Base-by-base conservation (phyloP, 2,329 filamentous ascomycete genomes). In the Diaporthe vexans region DNA sequence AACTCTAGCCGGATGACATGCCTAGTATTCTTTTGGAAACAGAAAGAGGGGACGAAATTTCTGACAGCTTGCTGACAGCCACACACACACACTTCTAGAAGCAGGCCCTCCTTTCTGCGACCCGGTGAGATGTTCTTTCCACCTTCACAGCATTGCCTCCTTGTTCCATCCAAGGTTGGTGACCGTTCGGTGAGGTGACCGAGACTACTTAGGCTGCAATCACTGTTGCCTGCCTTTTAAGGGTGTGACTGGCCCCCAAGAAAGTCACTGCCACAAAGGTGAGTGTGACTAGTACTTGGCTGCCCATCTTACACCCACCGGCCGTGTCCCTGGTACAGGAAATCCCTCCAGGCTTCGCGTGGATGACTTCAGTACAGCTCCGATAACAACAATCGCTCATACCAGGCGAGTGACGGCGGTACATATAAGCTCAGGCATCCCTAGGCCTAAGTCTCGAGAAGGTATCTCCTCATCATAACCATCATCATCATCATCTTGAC, bases 221-320 rank as follows among this genome's bases (percentile, higher is more conserved):
- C 48, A 68, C 46, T 54, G 48, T 52, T 68, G 63, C 63, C 63
- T 68, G 19, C 33, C 63, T 54, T 68, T 35, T 54, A 52, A 67
- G 29, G 48, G 63, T 68, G 63, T 68, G 63, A 68, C 63, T 54
- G 33, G 63, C 63, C 63, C 63, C 63, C 63, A 68, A 19, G 4
- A 5, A 67, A 15, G 21, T 54, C 63, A 54, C 63, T 54, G 63
- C 63, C 46, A 40, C 63, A 48, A 21, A 21, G 2, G 21, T 19
- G 29, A 40, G 33, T 54, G 46, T 26, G 63, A 68, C 33, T 15
- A 17, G 15, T 15, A 68, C 33, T 54, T 40, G 63, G 13, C 33
- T 35, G n/a, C 48, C 9, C 15, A 24, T 54, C 46, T 54, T 19
- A 54, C 48, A 54, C 15, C 29, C 13, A 40, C 46, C n/a, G 48